phyloP scores from a whole-genome alignment of 108 stramenopile species.

The Cyclotella kingstonii region DNA sequence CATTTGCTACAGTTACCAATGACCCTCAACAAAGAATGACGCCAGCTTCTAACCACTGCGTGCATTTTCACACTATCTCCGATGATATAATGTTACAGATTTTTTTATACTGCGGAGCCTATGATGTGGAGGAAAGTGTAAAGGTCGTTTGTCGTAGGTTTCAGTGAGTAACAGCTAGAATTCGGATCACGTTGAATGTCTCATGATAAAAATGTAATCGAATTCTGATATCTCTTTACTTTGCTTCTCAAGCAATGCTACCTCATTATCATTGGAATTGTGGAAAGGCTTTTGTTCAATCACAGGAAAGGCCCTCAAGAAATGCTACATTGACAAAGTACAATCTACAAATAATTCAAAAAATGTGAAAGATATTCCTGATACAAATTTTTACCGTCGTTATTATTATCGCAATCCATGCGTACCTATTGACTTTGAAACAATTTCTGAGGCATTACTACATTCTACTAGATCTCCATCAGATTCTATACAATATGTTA shows the following conservation, averaged over 20 bases:
- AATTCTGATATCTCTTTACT: not conserved
- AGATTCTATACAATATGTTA: not conserved
- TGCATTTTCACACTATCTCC: not conserved
- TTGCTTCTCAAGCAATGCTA: not conserved
- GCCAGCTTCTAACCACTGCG: not conserved
- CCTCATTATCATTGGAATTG: conserved; percentile 10
- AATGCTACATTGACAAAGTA: not conserved
- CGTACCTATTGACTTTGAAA: conserved; percentile 28
- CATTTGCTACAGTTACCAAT: no score
- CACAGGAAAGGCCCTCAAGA: conserved; percentile 13
- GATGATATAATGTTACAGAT: conserved; percentile 20
- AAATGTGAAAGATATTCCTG: not conserved
- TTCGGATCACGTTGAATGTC: not conserved
- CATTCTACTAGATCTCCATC: conserved; percentile 8
- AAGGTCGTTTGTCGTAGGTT: conserved; percentile 16
- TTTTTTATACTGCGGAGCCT: conserved; percentile 15
- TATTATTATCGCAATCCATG: conserved; percentile 28
- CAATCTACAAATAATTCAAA: not conserved
- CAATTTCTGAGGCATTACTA: conserved; percentile 12
- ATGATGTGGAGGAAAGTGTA: conserved; percentile 15
- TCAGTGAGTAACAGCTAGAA: conserved; percentile 11
- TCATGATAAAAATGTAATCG: not conserved
- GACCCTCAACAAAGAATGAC: not conserved
- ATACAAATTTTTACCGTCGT: conserved; percentile 6
- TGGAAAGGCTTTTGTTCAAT: conserved; percentile 29